Evolutionary conservation across 2,329 filamentous ascomycete species (phyloP), one percentile per base, ranked within the genome.

Genomic region (Claviceps pazoutovae): DNA sequence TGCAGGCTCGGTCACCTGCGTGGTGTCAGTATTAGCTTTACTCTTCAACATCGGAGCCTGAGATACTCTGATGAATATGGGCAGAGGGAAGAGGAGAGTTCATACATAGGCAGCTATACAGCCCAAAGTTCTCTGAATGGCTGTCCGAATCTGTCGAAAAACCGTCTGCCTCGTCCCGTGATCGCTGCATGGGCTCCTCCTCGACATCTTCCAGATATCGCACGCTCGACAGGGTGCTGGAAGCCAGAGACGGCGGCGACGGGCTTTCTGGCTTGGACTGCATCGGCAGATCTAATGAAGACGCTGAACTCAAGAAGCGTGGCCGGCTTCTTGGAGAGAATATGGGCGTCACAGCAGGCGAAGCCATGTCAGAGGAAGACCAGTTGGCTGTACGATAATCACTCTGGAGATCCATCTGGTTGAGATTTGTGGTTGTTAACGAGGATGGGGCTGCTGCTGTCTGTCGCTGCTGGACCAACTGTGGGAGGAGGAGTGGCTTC

Each of bases 101-200:
- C 84, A 69, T 81, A 90, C 87, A 88, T 61, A 88, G 76, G 66
- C 86, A 91, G 61, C 82, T 74, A 60, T 82, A 81, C 43, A 82
- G 69, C 46, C 72, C 71, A 54, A 72, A 69, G 23, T 66, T 63
- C 23, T 67, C 54, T 38, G 47, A 17, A 36, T 46, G 69, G 23
- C 67, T 63, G 26, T 67, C 54, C 36, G 47, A 17, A 19, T 46
- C 44, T 46, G 44, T 46, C 8, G n/a, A 51, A 52, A 52, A 43
- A 46, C 53, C 51, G 21, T 53, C 53, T 23, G 42, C 72, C 50
- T 76, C 74, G 30, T 82, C 78, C 21, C 85, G 85, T 51, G 76
- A 78, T 64, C 90, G 78, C 64, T 90, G 85, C 43, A 82, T 69
- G 2, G 85, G 82, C 61, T 95, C 89, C 66, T 96, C 90, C 61